These are phyloP conservation scores for Steccherinum ochraceum DNA, from an alignment of 768 basidiomycete genomes.

Conservation along the genomic window DNA sequence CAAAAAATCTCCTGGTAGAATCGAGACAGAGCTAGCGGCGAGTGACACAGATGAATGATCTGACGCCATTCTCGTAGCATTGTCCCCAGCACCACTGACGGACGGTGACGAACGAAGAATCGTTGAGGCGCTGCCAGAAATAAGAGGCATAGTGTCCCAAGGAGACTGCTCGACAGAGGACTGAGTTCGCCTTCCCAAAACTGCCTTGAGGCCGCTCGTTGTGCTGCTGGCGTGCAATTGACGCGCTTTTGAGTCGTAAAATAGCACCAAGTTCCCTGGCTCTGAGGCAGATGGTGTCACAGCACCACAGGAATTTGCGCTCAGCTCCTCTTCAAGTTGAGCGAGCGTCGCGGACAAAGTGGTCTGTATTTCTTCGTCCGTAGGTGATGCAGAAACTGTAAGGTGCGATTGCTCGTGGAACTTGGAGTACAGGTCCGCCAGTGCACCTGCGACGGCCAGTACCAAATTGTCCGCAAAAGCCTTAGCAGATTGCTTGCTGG, in stretches of 20 bases:
- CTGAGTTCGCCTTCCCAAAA: constrained; percentile 35
- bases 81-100: constrained; percentile 38
- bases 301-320: constrained; percentile 22
- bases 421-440: constrained; percentile 16
- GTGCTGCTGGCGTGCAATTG: constrained; percentile 34
- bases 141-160: constrained; percentile 25
- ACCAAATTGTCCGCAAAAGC: constrained; percentile 27
- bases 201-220: constrained; percentile 43
- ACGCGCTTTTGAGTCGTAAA: constrained; percentile 35
- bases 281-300: constrained; percentile 27
- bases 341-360: constrained; percentile 36
- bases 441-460: constrained; percentile 15
- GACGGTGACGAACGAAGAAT: constrained; percentile 32
- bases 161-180: constrained; percentile 29
- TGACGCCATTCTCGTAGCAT: constrained; percentile 38
- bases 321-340: constrained; percentile 19
- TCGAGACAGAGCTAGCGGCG: constrained; percentile 36
- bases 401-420: constrained; percentile 1
- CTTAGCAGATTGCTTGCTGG: constrained; percentile 28
- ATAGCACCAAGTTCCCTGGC: constrained; percentile 34
- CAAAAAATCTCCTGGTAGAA: constrained; percentile 44
- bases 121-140: constrained; percentile 24
- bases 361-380: constrained; percentile 32
- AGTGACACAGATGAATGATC: constrained; percentile 34
- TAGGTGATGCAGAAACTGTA: constrained; percentile 27